Evolutionary conservation across 495 filamentous ascomycete species (phyloP), one percentile per base, ranked within the genome.

Genomic region (Schizothecium vesticola): DNA sequence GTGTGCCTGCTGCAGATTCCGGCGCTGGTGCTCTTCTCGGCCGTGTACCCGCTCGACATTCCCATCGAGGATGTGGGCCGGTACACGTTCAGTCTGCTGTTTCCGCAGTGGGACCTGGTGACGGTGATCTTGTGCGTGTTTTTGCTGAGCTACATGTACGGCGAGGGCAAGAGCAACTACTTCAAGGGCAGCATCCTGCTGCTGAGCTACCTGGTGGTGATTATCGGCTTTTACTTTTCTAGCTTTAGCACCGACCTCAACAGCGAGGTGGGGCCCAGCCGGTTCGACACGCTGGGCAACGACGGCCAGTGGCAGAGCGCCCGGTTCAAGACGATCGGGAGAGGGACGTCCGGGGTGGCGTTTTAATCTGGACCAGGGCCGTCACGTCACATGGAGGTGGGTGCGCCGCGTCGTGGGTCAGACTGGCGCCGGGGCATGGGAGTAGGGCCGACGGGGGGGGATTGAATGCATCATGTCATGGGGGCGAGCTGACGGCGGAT

Each of bases 21-120:
- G 0, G 92, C 92, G 26, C 83, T 99, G 19, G 96, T 99, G 24
- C 80, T 97, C 63, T 99, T 94, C 83, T 93, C 90, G 72, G 95
- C 92, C 24, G 67, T 82, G 24, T 82, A 79, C 64, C 77, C 81
- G 29, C 68, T 78, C 16, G 71, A 73, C 5, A 71, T 77, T 3
- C 78, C 80, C 19, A 74, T 71, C 1, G 75, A 80, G 21, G 86
- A 94, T 29, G 80, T 94, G 31, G 76, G 86, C 2, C 86, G 86
- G 59, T 92, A 94, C 75, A 94, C 92, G 5, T 99, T 99, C 78
- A 93, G 87, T 59, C 86, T 99, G 6, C 92, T 99, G 24, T 99
- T 99, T 80, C 96, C 95, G 9, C 95, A 98, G 76, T 99, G 95
- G 95, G 95, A 99, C 75, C 93, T 99, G 91, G 89, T 97, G 51